phyloP scores from a whole-genome alignment of 140 eudicot genomes.

The Ambrosia hybrid region DNA sequence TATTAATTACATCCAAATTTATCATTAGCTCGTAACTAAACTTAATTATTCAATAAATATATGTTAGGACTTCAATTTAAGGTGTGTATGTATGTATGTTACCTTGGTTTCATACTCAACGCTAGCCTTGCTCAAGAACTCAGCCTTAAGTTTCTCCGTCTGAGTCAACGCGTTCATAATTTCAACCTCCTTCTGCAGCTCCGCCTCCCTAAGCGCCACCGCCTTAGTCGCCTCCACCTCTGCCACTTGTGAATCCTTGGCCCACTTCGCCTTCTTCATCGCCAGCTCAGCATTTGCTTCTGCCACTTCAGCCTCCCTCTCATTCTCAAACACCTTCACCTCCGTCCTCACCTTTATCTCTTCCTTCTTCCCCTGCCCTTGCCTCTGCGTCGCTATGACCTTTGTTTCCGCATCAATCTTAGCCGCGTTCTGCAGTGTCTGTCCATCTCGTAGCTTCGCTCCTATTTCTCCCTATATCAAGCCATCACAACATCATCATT shows the following conservation, averaged over 20 bases:
- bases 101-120: conserved; percentile 66
- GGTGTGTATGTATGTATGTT: neutral
- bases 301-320: conserved; percentile 49
- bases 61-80: neutral
- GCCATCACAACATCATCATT: neutral
- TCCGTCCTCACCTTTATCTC: conserved; percentile 57
- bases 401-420: conserved; percentile 59
- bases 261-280: conserved; percentile 56
- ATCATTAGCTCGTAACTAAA: no score
- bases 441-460: no score
- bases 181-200: conserved; percentile 61
- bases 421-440: no score
- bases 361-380: conserved; percentile 61
- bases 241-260: conserved; percentile 54
- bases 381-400: conserved; percentile 52
- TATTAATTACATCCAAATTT: neutral
- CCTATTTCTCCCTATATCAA: conserved; percentile 40
- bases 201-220: conserved; percentile 56
- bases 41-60: no score
- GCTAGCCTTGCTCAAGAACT: conserved; percentile 57
- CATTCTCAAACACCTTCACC: conserved; percentile 49
- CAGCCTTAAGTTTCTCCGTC: conserved; percentile 53
- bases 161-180: conserved; percentile 52
- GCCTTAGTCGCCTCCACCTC: conserved; percentile 57
- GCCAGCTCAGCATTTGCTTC: conserved; percentile 54